phyloP scores from a whole-genome alignment of 352 stramenopile species.

The Pythium aphanidermatum region DNA sequence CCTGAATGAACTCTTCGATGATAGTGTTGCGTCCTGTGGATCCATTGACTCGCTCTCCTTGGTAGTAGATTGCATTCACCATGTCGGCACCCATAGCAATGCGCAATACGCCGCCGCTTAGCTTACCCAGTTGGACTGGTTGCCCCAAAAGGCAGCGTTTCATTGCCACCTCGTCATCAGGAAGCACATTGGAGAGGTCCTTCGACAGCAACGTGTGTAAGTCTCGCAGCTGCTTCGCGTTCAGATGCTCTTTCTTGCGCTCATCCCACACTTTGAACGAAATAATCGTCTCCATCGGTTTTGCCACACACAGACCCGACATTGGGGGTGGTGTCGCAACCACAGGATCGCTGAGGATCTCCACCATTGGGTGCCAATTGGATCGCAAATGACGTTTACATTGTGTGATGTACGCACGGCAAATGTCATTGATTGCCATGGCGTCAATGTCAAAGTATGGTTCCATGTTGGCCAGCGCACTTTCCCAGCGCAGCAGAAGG shows the following conservation, averaged over 20 bases:
- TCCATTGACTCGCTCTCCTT: conserved; percentile 23
- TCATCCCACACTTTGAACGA: conserved; percentile 71
- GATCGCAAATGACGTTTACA: conserved; percentile 40
- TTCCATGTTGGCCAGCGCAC: conserved; percentile 74
- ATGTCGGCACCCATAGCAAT: conserved; percentile 86
- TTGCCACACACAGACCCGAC: conserved; percentile 2
- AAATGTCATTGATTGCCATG: conserved; percentile 38
- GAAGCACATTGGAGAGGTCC: conserved; percentile 49
- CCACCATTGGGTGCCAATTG: conserved; percentile 37
- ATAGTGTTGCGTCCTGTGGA: conserved; percentile 21
- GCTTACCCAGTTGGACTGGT: conserved; percentile 72
- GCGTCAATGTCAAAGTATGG: conserved; percentile 57
- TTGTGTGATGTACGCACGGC: conserved; percentile 43
- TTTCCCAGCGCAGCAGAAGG: conserved; percentile 76
- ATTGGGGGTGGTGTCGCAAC: conserved; percentile 4
- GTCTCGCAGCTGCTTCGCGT: conserved; percentile 43
- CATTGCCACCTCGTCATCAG: conserved; percentile 37
- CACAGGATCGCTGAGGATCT: conserved; percentile 32
- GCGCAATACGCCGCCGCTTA: conserved; percentile 53
- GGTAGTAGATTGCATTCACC: conserved; percentile 62
- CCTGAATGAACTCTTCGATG: conserved; percentile 34
- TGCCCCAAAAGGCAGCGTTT: conserved; percentile 73
- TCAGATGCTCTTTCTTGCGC: conserved; percentile 29
- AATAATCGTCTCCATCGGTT: conserved; percentile 67
- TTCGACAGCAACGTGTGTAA: conserved; percentile 69